Evolutionary conservation across 2,329 filamentous ascomycete genomes (phyloP), one percentile per base, ranked within the genome.

Genomic region (Neophaeococcomyces aloes): DNA sequence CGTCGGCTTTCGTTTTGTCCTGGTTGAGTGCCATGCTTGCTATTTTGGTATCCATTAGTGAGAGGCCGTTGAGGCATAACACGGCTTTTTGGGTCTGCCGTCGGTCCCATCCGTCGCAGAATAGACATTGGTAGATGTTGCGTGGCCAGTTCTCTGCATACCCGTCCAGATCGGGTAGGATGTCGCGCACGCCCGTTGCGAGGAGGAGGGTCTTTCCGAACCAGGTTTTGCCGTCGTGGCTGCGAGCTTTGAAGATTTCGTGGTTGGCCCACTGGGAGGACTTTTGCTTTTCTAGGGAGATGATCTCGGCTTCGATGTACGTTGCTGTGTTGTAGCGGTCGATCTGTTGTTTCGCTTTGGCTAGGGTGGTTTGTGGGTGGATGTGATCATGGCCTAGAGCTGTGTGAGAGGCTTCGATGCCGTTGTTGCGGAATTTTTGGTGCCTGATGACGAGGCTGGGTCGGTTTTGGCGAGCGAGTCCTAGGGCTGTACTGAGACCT

Each of bases 61-160:
- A 38, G 3, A 44, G 21, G 8, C 31, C 35, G 1, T 30, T 29
- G 41, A 39, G 30, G 15, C 17, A 14, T 7, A 49, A 23, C 17
- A 49, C 40, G 14, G 31, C 47, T 19, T 42, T 40, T 18, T 35
- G 44, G 4, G 10, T 23, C 7, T 43, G 15, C 8, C 31, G 13
- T 25, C 47, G 31, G 15, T 49, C 47, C 42, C 48, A 48, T n/a
- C 53, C 53, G 21, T 56, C 53, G 37, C 53, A 54, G 42, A 52
- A 53, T 3, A 48, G 47, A 42, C 53, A 56, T 45, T 53, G 51
- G 32, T 54, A 56, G 30, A 55, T 55, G 23, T 48, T 49, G n/a
- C 42, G 33, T n/a, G 49, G 50, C 54, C 54, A 56, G 29, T 51
- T 50, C 23, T 53, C 54, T 4, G n/a, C 19, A 21, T 53, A 51